These are phyloP conservation scores for Venturiaceae sp. DNA, from an alignment of 2,329 filamentous ascomycete genomes.

Conservation along the genomic window DNA sequence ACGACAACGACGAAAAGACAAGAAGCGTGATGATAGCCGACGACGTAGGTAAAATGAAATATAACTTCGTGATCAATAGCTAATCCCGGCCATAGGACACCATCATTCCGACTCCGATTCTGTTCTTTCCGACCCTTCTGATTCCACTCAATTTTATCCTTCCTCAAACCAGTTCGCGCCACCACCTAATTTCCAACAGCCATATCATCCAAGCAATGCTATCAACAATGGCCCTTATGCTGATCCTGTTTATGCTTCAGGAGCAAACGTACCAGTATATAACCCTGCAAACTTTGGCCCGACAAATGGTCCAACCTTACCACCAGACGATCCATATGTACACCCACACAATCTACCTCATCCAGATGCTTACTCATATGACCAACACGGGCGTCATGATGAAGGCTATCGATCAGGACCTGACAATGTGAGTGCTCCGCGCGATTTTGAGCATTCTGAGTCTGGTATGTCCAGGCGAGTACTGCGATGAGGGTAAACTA, in stretches of 20 bases:
- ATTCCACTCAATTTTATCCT: constrained; percentile 27
- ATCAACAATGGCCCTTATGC: constrained; percentile 1
- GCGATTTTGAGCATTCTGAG: constrained; percentile 21
- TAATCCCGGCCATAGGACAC: constrained; percentile 13
- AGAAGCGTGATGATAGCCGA: constrained; percentile 39
- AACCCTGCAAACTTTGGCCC: constrained; percentile 36
- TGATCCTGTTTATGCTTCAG: constrained; percentile 15
- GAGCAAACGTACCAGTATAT: constrained; percentile 20
- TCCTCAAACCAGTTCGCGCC: constrained; percentile 39
- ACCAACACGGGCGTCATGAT: constrained; percentile 13
- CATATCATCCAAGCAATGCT: constrained; percentile 7
- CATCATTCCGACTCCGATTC: constrained; percentile 22
- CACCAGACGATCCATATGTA: constrained; percentile 6
- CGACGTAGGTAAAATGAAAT: constrained; percentile 19
- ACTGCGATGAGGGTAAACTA: constrained; percentile 5
- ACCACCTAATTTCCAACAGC: constrained; percentile 17
- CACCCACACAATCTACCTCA: constrained; percentile 2
- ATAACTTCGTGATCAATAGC: not conserved
- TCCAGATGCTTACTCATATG: constrained; percentile 13
- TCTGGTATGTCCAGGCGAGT: constrained; percentile 22
- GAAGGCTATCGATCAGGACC: constrained; percentile 21
- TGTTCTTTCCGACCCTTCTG: constrained; percentile 17
- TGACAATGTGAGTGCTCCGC: constrained; percentile 41
- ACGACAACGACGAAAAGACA: constrained; percentile 45
- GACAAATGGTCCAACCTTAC: constrained; percentile 11